These are phyloP conservation scores for Anthostomella pinea DNA, from an alignment of 2,329 filamentous ascomycete species.

Conservation along the genomic window DNA sequence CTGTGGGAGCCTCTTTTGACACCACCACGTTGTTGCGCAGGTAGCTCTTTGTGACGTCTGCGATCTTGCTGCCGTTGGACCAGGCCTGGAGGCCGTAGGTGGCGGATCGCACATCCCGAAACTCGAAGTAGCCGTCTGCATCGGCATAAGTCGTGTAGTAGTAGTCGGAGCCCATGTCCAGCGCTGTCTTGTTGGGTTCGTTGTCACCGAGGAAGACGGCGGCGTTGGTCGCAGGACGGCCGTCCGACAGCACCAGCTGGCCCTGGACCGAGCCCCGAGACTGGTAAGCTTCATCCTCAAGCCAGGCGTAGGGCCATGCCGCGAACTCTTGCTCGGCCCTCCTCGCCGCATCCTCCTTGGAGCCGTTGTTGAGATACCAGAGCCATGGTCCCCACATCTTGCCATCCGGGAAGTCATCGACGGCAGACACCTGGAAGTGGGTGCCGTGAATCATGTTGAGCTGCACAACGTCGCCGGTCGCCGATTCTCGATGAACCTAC, in stretches of 20 bases:
- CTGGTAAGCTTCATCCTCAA: conserved; percentile 44
- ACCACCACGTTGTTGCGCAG: conserved; percentile 40
- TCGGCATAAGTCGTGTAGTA: conserved; percentile 49
- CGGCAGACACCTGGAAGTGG: conserved; percentile 39
- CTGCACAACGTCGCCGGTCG: conserved; percentile 49
- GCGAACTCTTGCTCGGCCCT: conserved; percentile 39
- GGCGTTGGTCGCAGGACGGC: conserved; percentile 44
- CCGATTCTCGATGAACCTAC: conserved; percentile 45
- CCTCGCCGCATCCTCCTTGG: conserved; percentile 38
- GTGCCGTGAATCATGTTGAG: conserved; percentile 55
- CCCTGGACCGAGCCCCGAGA: conserved; percentile 46
- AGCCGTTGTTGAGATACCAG: conserved; percentile 47
- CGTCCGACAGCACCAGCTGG: conserved; percentile 43
- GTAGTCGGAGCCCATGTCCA: conserved; percentile 47
- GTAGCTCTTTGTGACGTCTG: conserved; percentile 44
- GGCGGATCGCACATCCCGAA: conserved; percentile 41
- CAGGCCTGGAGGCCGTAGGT: conserved; percentile 49
- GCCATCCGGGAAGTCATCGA: conserved; percentile 36
- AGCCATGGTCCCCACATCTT: conserved; percentile 45
- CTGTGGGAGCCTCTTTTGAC: conserved; percentile 30
- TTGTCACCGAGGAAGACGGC: conserved; percentile 50
- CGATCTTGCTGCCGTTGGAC: conserved; percentile 43
- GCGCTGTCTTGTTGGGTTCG: conserved; percentile 40
- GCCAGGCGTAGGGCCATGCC: conserved; percentile 49
- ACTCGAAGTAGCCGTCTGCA: conserved; percentile 39